Base-by-base conservation (phyloP, 1,284 basidiomycete genomes). In the Cryptococcus sp. region DNA sequence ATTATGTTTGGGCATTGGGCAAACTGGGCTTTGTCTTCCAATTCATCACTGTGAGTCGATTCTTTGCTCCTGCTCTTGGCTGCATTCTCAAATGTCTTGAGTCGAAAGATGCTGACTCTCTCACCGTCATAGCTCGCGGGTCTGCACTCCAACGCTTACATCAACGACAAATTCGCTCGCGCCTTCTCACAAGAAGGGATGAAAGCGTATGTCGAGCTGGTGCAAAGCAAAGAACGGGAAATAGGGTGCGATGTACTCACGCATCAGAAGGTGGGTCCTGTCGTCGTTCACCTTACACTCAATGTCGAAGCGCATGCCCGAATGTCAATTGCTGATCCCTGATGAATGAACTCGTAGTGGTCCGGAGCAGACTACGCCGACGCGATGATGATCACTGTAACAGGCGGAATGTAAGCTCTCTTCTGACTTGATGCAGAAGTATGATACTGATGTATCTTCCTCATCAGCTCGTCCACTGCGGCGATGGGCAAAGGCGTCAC, bases 401-500 rank as follows among this genome's bases (percentile, higher is more conserved):
- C 93, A 42, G 93, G 93, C 46, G 93, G 94, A 61, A 85, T 96
- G 68, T 72, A 52, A 70, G 68, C 65, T 3, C 27, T 16, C 40
- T 50, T 17, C 2, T 19, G 10, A 11, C 27, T 51, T 6, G 19
- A 49, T 3, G 30, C 6, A 41, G n/a, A 15, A 7, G 40, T 42
- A 20, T 3, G 23, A 19, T 23, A 22, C 39, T 43, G 40, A 52
- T 16, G 45, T 40, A 46, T 4, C 5, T 16, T 40, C 8, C 38
- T n/a, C 22, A 20, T 5, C 47, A 71, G 70, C 60, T 93, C 91
- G n/a, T 92, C 90, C 40, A 97, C 93, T 15, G 86, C 93, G 11
- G 93, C 94, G 19, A 96, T 97, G 93, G 93, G 93, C 59, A 86
- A 87, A 72, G 93, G 92, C 60, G 91, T 94, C 17, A 96, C 93